phyloP scores from a whole-genome alignment of 2,329 filamentous ascomycete genomes.

The Colletotrichum sp. region DNA sequence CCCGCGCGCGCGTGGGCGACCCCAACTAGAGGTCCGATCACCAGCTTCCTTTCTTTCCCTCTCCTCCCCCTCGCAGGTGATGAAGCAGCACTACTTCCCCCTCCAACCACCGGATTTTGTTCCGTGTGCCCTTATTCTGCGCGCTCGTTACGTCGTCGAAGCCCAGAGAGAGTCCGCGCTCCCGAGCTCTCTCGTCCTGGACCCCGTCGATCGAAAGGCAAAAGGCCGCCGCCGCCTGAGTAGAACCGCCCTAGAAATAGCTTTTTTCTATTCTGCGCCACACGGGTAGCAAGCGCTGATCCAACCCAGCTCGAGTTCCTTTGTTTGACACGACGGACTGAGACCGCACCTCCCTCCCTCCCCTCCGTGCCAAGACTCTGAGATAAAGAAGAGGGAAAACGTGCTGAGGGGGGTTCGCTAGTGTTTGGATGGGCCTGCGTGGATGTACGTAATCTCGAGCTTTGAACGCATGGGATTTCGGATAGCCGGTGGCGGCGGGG shows the following conservation, averaged over 20 bases:
- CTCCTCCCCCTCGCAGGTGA: background rate
- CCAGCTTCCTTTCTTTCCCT: background rate
- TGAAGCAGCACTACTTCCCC: background rate
- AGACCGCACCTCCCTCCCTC: background rate
- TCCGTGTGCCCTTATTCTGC: background rate
- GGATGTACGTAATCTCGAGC: background rate
- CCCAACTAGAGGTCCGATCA: background rate
- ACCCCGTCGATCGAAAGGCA: background rate
- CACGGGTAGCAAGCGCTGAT: background rate
- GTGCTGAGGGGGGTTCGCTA: background rate
- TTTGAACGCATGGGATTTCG: background rate
- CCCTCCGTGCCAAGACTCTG: background rate
- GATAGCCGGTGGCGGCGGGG: background rate
- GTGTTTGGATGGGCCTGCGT: background rate
- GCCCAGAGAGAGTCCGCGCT: background rate
- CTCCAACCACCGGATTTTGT: background rate
- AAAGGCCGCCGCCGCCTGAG: background rate
- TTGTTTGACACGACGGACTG: constrained; percentile 15
- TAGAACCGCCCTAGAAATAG: constrained; percentile 10
- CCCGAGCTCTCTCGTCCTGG: background rate
- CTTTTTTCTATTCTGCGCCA: background rate
- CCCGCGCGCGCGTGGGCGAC: background rate
- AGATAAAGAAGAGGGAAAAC: background rate
- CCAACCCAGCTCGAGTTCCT: background rate
- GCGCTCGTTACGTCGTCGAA: background rate